These are phyloP conservation scores for Pleurotus eryngii DNA, from an alignment of 768 basidiomycete species.

Conservation along the genomic window DNA sequence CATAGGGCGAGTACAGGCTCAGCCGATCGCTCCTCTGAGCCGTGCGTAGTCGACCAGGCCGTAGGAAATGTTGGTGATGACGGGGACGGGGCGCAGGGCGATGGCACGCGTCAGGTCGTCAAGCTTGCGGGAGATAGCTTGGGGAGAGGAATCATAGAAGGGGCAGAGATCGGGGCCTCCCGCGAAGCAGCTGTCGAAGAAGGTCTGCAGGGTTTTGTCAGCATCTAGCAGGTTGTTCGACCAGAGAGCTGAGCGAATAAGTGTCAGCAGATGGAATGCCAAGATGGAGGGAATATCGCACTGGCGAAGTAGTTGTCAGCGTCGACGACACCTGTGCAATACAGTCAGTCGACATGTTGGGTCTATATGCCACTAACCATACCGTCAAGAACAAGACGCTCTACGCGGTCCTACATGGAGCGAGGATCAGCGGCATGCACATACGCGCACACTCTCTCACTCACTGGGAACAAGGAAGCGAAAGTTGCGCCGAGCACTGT, in stretches of 20 bases:
- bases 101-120: constrained; percentile 13
- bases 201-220: constrained; percentile 17
- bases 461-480: constrained; percentile 31
- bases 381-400: constrained; percentile 30
- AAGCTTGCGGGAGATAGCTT: constrained; percentile 14
- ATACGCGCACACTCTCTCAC: background rate
- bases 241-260: constrained; percentile 1
- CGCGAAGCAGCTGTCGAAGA: constrained; percentile 18
- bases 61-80: constrained; percentile 12
- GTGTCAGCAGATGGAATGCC: background rate
- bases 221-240: constrained; percentile 17
- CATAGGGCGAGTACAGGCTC: constrained; percentile 20
- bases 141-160: constrained; percentile 18
- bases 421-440: constrained; percentile 11
- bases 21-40: constrained; percentile 15
- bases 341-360: background rate
- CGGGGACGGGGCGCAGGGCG: constrained; percentile 16
- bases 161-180: constrained; percentile 20
- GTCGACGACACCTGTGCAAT: constrained; percentile 18
- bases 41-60: constrained; percentile 20
- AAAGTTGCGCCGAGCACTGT: constrained; percentile 26
- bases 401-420: constrained; percentile 25
- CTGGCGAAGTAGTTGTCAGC: constrained; percentile 21
- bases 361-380: background rate
- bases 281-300: background rate